These are phyloP conservation scores for Vigna hirtella DNA, from an alignment of 306 rosid genomes.

Conservation along the genomic window DNA sequence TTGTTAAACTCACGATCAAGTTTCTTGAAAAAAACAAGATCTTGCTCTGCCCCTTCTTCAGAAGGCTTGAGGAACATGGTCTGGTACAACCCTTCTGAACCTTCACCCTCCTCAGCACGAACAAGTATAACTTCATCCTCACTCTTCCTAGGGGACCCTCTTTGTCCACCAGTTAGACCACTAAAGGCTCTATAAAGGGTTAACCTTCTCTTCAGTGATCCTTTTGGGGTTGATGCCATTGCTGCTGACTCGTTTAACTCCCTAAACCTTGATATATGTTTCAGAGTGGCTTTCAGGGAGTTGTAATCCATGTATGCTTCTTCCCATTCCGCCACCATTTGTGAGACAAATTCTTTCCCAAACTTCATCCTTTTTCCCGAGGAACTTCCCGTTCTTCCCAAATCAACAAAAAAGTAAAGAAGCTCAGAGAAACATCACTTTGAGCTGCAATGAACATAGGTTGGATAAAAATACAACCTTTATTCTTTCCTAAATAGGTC, in stretches of 20 bases:
- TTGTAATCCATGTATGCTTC: conserved; percentile 78
- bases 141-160: conserved; percentile 48
- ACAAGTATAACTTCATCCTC: conserved; percentile 72
- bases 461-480: neutral
- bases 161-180: conserved; percentile 55
- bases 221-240: conserved; percentile 56
- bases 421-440: neutral
- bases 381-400: neutral
- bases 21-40: conserved; percentile 61
- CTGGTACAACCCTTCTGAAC: conserved; percentile 49
- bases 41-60: conserved; percentile 61
- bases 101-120: conserved; percentile 44
- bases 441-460: conserved; percentile 11
- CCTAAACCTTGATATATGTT: conserved; percentile 41
- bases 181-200: conserved; percentile 75
- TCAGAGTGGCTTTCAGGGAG: conserved; percentile 56
- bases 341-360: conserved; percentile 75
- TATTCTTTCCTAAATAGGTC: neutral
- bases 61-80: conserved; percentile 58
- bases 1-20: conserved; percentile 82
- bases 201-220: conserved; percentile 57
- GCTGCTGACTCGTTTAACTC: conserved; percentile 32
- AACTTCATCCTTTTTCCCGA: conserved; percentile 61
- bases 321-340: conserved; percentile 86
- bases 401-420: neutral